These are phyloP conservation scores for Micractinium conductrix DNA, from an alignment of 139 green algal genomes.

Conservation along the genomic window DNA sequence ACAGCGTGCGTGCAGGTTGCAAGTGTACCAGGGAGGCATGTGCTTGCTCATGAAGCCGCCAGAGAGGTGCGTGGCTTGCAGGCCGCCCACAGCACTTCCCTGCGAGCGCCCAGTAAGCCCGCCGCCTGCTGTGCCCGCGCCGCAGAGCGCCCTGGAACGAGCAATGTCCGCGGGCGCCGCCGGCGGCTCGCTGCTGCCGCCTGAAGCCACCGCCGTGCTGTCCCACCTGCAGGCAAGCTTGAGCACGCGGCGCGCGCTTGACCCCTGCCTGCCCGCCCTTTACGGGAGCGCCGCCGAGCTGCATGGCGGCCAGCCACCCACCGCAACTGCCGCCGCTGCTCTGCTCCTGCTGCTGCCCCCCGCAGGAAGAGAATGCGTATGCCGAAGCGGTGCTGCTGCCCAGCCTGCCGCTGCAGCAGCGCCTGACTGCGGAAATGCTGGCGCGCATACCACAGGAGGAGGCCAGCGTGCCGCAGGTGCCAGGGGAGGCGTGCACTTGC, in stretches of 20 bases:
- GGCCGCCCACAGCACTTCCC: not conserved
- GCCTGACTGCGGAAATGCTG: conserved; percentile 84
- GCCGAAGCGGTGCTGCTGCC: conserved; percentile 69
- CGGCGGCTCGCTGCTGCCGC: not conserved
- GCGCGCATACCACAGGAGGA: conserved; percentile 82
- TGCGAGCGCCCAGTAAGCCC: too few species aligned
- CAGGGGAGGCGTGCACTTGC: not conserved
- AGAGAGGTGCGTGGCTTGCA: too few species aligned
- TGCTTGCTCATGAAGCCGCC: too few species aligned
- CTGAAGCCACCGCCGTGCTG: not conserved
- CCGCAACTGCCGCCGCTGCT: not conserved
- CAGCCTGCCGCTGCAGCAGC: conserved; percentile 73
- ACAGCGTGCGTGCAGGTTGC: not conserved
- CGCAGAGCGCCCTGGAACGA: not conserved
- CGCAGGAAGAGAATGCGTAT: conserved; percentile 76
- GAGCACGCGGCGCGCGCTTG: not conserved
- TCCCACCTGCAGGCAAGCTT: not conserved
- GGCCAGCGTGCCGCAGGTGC: conserved; percentile 23
- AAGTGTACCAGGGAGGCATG: not conserved
- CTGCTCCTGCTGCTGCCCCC: not conserved
- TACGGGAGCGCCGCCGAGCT: not conserved
- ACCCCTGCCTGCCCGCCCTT: not conserved
- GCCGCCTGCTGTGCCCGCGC: too few species aligned
- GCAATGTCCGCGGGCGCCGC: too few species aligned
- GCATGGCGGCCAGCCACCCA: not conserved